Conservation (phyloP, 2,329 filamentous ascomycete genomes). For the Akanthomyces lecanii region DNA sequence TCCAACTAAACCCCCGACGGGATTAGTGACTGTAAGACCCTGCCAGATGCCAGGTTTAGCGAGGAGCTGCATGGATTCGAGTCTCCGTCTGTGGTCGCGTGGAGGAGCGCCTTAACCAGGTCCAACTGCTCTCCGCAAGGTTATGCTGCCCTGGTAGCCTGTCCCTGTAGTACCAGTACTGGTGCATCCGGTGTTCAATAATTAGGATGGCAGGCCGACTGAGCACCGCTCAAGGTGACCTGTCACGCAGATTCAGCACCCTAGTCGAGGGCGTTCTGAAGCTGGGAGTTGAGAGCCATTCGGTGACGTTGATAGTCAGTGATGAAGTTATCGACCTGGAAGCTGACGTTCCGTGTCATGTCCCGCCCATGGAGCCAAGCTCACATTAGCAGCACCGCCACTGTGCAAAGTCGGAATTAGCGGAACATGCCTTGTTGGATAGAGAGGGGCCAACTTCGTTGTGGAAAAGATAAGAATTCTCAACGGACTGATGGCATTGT, state of each 20-base stretch:
- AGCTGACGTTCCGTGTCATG: no score
- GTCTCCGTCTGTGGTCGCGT: not conserved
- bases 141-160: not conserved
- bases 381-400: not conserved
- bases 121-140: not conserved
- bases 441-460: not conserved
- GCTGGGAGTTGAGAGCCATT: no score
- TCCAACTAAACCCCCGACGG: not conserved
- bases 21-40: not conserved
- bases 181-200: no score
- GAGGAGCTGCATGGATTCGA: not conserved
- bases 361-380: not conserved
- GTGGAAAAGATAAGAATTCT: no score
- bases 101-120: not conserved
- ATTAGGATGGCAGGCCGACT: no score
- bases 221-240: no score
- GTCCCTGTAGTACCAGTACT: no score
- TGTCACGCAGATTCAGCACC: no score
- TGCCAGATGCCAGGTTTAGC: not conserved
- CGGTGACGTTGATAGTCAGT: no score
- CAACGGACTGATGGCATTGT: no score
- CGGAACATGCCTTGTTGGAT: not conserved
- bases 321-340: no score
- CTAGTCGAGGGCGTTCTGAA: no score
- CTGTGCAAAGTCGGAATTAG: not conserved